Conservation (phyloP, 2,329 filamentous ascomycete genomes). For the Neurospora sp. region DNA sequence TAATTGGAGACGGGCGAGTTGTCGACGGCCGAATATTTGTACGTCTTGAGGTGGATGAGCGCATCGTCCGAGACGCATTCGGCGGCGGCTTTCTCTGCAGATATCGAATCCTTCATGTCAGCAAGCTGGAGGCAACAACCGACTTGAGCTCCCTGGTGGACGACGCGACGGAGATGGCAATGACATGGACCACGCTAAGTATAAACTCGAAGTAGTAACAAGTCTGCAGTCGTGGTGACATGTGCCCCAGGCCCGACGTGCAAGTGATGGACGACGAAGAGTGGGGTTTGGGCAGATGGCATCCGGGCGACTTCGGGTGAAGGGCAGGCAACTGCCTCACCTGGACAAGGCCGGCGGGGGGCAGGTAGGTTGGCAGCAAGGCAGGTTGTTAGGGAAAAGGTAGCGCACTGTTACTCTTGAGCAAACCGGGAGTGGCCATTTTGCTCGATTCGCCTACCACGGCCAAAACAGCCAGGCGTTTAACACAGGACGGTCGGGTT, state of each 20-base stretch:
- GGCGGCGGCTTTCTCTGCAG: constrained; percentile 44
- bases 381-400: neutral
- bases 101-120: constrained; percentile 5
- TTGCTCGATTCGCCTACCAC: neutral
- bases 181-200: neutral
- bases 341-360: neutral
- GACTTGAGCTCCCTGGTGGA: neutral
- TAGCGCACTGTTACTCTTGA: neutral
- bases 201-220: neutral
- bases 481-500: neutral
- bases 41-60: constrained; percentile 80
- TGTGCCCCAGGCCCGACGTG: neutral
- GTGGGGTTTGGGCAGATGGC: neutral
- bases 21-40: constrained; percentile 97
- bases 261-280: neutral
- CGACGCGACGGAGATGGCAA: neutral
- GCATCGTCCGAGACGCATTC: constrained; percentile 83
- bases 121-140: neutral
- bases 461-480: neutral
- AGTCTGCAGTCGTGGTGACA: neutral
- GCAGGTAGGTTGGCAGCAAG: neutral
- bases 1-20: constrained; percentile 90
- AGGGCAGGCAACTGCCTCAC: constrained; percentile 14
- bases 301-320: neutral
- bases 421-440: neutral